phyloP scores from a whole-genome alignment of 2,329 filamentous ascomycete genomes.

The Trichoderma sp. region DNA sequence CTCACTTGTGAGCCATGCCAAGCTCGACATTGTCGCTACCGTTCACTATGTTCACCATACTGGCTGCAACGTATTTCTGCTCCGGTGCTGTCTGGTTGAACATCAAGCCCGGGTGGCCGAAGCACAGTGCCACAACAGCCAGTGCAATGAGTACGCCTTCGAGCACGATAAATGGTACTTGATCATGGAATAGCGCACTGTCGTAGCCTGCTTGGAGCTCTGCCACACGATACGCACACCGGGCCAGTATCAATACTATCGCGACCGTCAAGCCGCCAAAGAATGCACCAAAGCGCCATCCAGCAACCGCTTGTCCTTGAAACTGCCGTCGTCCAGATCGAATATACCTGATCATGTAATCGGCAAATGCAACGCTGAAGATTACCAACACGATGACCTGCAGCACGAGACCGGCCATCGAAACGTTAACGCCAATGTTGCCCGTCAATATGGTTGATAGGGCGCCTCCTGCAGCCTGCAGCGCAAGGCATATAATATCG shows the following conservation, averaged over 20 bases:
- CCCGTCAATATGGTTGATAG: conserved; percentile 45
- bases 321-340: conserved; percentile 30
- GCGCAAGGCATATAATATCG: background rate
- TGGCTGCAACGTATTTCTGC: background rate
- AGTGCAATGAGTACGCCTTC: conserved; percentile 53
- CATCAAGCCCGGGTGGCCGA: conserved; percentile 45
- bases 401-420: conserved; percentile 57
- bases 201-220: conserved; percentile 66
- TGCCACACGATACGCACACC: conserved; percentile 65
- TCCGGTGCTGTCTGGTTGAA: background rate
- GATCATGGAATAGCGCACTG: conserved; percentile 56
- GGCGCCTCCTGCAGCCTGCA: background rate
- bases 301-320: conserved; percentile 29
- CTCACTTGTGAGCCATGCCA: background rate
- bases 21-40: background rate
- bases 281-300: conserved; percentile 46
- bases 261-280: conserved; percentile 55
- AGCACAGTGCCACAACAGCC: conserved; percentile 43
- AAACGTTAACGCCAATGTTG: conserved; percentile 43
- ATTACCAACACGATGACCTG: conserved; percentile 59
- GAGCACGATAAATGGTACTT: conserved; percentile 57
- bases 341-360: conserved; percentile 52
- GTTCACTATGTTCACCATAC: background rate
- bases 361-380: conserved; percentile 53
- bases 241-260: conserved; percentile 62